Base-by-base conservation (phyloP, 441 rosid species). In the Euphorbia celastroides region DNA sequence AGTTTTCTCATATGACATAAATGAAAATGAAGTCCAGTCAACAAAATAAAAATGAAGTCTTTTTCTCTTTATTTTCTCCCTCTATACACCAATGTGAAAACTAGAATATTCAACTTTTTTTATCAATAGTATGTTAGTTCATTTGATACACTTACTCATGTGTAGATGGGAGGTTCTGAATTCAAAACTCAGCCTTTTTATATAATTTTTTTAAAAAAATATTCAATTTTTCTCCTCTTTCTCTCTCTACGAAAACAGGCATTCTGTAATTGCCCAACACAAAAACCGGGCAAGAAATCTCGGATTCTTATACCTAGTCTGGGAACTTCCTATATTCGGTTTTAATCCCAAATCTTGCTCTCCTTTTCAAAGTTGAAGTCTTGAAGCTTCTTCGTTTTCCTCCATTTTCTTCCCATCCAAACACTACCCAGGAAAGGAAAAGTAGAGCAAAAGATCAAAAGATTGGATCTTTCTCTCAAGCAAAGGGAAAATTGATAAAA, bases 221-320 rank as follows among this genome's bases (percentile, higher is more conserved):
- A n/a, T n/a, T n/a, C n/a, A n/a, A n/a, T 38, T 38, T 38, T 38
- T 38, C 5, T 38, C 12, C 44, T 38, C 44, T 7, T 9, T 38
- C 44, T 38, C 38, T 34, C 38, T n/a, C 38, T 34, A 34, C 5
- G 38, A 34, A 4, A 34, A 34, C 38, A 34, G 38, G 38, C 38
- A 34, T 34, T 28, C n/a, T 20, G 57, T n/a, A 16, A 1, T 14
- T 16, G 36, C n/a, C 52, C 0, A 42, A 42, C 57, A 27, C 38
- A 63, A 46, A 63, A 46, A 16, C 66, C 66, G n/a, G 57, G 48
- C 31, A 27, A 12, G 17, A 63, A 28, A 41, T 34, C 66, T 27
- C n/a, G 22, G 54, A 22, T 50, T 64, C 19, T 64, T 25, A 26
- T 54, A 62, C n/a, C n/a, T 62, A 14, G 7, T 57, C 28, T 32